Evolutionary conservation across 139 green algal genomes (phyloP), one percentile per base, ranked within the genome.

Genomic region (Chlamydomonas incerta): DNA sequence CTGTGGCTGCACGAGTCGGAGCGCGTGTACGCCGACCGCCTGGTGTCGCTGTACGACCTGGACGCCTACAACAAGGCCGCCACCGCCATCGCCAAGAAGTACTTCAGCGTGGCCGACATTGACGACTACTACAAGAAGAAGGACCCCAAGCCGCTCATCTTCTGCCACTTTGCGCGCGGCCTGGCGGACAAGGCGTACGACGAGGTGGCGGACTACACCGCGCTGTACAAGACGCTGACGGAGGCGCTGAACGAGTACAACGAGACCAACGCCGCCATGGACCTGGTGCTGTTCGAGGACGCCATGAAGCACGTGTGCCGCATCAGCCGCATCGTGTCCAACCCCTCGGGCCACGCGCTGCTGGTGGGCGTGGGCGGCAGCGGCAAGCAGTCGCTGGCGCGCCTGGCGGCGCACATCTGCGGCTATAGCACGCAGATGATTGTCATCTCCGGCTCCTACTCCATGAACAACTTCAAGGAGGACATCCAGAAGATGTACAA

Each of bases 281-380:
- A 97, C 87, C 90, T 98, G 81, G 96, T 98, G 65, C 89, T 98
- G 65, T 98, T 98, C 90, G 96, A 98, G 85, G 96, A 98, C 74
- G 96, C 96, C 46, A 95, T 98, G 92, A 97, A 97, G 92, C 96
- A 98, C 85, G 92, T 98, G 33, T 96, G 94, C 82, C 93, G 96
- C 66, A 98, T 98, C 89, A 90, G 80, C 21, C 94, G 96, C 75
- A 96, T 97, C 87, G 94, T 97, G 74, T 95, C 90, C 82, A 97
- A 95, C 89, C 91, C 94, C 15, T 92, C 91, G 34, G 96, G 96
- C n/a, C 96, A 98, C 77, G 95, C 96, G 17, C 92, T 98, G 91
- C 92, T 98, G 68, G 96, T 98, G 10, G 96, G 96, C 50, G 96
- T 98, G 47, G 96, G 96, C 63, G 95, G 96, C 55, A 93, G 75